A percentile compares a stretch with the other conserved stretches of the same genome.
Evolutionary conservation across 208 protist species (phyloP).

Genomic region (Angomonas ambiguus): DNA sequence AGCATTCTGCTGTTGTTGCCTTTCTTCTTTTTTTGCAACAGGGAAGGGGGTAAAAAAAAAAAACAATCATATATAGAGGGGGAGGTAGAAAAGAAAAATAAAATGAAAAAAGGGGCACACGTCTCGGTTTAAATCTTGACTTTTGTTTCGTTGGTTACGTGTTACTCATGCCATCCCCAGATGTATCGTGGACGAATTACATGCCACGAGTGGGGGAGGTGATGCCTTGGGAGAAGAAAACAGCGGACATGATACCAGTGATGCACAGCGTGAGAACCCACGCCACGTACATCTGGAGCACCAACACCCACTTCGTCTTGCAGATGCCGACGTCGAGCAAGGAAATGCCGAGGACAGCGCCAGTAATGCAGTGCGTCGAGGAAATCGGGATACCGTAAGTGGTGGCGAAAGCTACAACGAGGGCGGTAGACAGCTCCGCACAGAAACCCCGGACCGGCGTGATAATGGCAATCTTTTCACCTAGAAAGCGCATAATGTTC

Average conservation of each 20-base stretch:
- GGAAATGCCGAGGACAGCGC: conserved; percentile 57
- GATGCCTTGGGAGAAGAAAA: conserved; percentile 58
- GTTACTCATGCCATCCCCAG: too few species aligned
- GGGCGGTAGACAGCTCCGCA: conserved; percentile 55
- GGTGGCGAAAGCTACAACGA: conserved; percentile 65
- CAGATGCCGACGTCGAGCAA: conserved; percentile 46
- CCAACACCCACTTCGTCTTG: conserved; percentile 36
- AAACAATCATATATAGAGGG: too few species aligned
- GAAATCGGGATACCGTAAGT: conserved; percentile 67
- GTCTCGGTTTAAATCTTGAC: too few species aligned
- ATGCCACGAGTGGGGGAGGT: conserved; percentile 18
- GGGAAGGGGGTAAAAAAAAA: too few species aligned
- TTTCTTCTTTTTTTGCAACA: too few species aligned
- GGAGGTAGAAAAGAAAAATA: too few species aligned
- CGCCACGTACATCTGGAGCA: conserved; percentile 48
- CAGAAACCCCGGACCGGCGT: conserved; percentile 51
- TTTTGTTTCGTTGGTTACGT: too few species aligned
- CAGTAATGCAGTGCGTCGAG: conserved; percentile 85
- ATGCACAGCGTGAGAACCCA: conserved; percentile 47
- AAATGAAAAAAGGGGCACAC: too few species aligned
- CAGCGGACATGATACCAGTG: conserved; percentile 39
- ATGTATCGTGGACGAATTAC: too few species aligned
- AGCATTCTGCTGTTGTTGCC: too few species aligned
- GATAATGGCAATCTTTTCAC: conserved; percentile 39
- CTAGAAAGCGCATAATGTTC: conserved; percentile 40